Percentiles rank a stretch among this genome's conserved stretches.
These are phyloP conservation scores for Ustilago hordei DNA, from an alignment of 1,284 basidiomycete genomes.

Conservation along the genomic window DNA sequence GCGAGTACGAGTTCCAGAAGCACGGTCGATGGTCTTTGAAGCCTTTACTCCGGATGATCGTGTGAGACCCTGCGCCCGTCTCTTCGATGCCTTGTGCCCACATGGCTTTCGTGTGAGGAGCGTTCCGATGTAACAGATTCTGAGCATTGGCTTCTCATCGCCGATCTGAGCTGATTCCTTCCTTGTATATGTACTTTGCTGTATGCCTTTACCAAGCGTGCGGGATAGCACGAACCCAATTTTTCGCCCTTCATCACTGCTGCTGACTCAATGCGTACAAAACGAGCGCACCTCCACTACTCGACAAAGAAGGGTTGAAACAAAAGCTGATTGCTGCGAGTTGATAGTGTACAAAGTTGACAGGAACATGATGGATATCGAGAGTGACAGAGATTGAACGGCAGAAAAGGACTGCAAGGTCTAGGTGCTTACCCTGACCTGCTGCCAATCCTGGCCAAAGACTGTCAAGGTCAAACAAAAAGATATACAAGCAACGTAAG, in stretches of 20 bases:
- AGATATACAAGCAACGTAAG: background rate
- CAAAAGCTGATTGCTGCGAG: background rate
- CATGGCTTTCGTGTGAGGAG: background rate
- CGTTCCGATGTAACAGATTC: background rate
- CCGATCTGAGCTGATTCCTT: background rate
- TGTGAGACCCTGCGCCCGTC: background rate
- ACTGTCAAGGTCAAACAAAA: constrained; percentile 22
- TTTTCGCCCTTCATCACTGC: no score
- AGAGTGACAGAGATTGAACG: background rate
- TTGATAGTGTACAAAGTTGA: constrained; percentile 24
- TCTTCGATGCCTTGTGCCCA: background rate
- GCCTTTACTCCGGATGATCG: background rate
- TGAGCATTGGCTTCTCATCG: background rate
- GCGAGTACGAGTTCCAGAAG: constrained; percentile 4
- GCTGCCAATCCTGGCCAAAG: constrained; percentile 62
- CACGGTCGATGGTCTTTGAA: no score
- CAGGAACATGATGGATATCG: constrained; percentile 3
- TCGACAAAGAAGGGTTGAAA: background rate
- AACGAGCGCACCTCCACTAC: background rate
- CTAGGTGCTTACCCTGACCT: constrained; percentile 41
- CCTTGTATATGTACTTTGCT: background rate
- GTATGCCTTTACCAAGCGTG: background rate
- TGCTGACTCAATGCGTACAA: background rate
- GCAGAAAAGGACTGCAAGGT: background rate
- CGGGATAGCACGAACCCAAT: background rate